A percentile compares a stretch with the other conserved stretches of the same genome.
phyloP scores from a whole-genome alignment of 305 asterid genomes.

The Solanum aculeatissimum region DNA sequence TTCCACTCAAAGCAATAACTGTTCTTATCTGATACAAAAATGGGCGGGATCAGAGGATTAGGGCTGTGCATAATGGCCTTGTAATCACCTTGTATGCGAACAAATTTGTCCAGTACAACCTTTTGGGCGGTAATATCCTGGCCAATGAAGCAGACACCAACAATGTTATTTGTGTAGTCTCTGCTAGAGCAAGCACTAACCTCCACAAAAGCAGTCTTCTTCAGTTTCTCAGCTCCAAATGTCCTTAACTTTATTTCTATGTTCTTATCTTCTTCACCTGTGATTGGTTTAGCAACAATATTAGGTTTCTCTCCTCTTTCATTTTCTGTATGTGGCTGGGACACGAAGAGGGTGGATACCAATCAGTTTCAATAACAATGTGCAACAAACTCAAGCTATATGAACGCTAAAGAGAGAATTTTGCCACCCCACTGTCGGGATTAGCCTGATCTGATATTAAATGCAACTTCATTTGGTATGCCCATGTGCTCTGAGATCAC shows the following conservation, averaged over 20 bases:
- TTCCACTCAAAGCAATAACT: constrained; percentile 89
- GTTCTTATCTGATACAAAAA: constrained; percentile 78
- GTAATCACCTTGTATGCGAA: constrained; percentile 82
- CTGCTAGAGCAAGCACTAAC: constrained; percentile 91
- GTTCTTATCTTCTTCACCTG: constrained; percentile 85
- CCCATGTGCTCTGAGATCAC: background rate
- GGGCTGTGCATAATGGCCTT: constrained; percentile 81
- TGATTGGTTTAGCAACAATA: constrained; percentile 6
- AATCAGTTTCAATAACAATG: background rate
- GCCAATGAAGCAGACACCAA: constrained; percentile 82
- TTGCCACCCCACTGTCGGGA: background rate
- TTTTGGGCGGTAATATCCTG: constrained; percentile 84
- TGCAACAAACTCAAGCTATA: background rate
- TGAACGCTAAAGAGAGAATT: background rate
- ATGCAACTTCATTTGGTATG: background rate
- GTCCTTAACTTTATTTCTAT: constrained; percentile 58
- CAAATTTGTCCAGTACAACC: constrained; percentile 80
- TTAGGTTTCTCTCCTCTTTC: background rate
- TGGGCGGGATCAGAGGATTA: constrained; percentile 78
- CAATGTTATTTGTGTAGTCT: constrained; percentile 57
- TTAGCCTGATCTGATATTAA: background rate
- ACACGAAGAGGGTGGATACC: background rate
- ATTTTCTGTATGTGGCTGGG: background rate
- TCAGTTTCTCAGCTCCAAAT: constrained; percentile 37
- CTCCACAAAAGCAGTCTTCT: constrained; percentile 48